Base-by-base conservation (phyloP, 441 rosid species). In the Pelargonium citronellum region DNA sequence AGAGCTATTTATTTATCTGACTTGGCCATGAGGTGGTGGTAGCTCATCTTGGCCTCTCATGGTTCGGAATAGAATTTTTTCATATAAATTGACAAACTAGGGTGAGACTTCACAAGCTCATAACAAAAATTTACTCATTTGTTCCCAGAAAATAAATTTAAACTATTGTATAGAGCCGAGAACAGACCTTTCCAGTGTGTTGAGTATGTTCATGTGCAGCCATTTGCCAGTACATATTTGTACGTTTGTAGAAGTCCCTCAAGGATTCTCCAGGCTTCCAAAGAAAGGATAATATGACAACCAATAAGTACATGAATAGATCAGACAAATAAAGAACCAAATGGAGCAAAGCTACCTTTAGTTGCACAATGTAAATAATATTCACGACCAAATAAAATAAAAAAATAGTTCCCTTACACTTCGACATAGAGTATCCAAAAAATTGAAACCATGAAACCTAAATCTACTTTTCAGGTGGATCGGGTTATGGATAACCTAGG, bases 191-290 rank as follows among this genome's bases (percentile, higher is more conserved):
- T 73, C 99, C 99, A 7, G 99, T 94, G 77, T 94, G 99, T 70
- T 91, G 96, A 46, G 99, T 91, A 71, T 94, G 99, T 75, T 94
- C 97, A 67, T 94, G 91, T 43, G 99, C 97, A 20, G 99, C 99
- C 97, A 94, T 91, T 85, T 91, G 99, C 99, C 99, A 91, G 82
- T 94, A 94, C 88, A 89, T 67, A 77, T 79, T 90, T 16, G 99
- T 95, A 17, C 97, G 96, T 77, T 78, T 87, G 69, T 94, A 94
- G 87, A 94, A 94, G 80, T 94, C 97, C 78, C 80, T 90, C 81
- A 94, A 85, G 63, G 94, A 79, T 79, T 94, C 99, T 73, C 97
- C 99, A 66, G 99, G 95, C 99, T 94, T 75, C 75, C 79, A 61
- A 73, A 74, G 16, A 70, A 55, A 49, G 39, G 73, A 75, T 61